Evolutionary conservation across 1,139 yeast species (phyloP).

Genomic region (Saccharomyces hybrid): DNA sequence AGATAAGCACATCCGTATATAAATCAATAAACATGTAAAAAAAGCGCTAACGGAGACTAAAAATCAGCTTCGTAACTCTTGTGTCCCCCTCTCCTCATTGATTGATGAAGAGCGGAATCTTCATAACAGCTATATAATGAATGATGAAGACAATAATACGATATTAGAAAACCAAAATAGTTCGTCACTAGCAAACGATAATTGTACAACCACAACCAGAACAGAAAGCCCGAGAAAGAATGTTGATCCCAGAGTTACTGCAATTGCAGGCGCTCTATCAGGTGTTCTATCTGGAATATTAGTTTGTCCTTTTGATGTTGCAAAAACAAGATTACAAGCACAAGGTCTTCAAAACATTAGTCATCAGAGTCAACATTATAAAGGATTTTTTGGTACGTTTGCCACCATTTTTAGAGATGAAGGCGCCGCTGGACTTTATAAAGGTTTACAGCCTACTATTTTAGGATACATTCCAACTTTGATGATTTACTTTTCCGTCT

Average conservation of each 20-base stretch:
- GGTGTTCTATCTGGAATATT: slow-evolving; percentile 85
- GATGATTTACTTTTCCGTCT: slow-evolving; percentile 90
- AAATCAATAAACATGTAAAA: not conserved
- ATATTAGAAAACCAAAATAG: not conserved
- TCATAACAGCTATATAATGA: not conserved
- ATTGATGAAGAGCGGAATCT: not conserved
- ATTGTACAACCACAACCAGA: not conserved
- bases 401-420: slow-evolving; percentile 61
- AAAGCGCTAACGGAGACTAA: not conserved
- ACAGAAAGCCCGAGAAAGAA: not conserved
- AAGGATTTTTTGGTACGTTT: slow-evolving; percentile 56
- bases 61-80: too few species aligned
- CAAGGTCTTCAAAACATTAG: slow-evolving; percentile 47
- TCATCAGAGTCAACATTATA: slow-evolving; percentile 33
- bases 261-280: slow-evolving; percentile 79
- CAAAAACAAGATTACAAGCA: slow-evolving; percentile 90
- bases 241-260: slow-evolving; percentile 42
- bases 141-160: not conserved
- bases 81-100: too few species aligned
- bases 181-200: not conserved
- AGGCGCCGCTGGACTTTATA: slow-evolving; percentile 73
- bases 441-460: slow-evolving; percentile 86
- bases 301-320: slow-evolving; percentile 91
- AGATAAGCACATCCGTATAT: not conserved
- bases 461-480: slow-evolving; percentile 95